Evolutionary conservation across 768 basidiomycete species (phyloP).

Genomic region (Nevesoporus exiguus): DNA sequence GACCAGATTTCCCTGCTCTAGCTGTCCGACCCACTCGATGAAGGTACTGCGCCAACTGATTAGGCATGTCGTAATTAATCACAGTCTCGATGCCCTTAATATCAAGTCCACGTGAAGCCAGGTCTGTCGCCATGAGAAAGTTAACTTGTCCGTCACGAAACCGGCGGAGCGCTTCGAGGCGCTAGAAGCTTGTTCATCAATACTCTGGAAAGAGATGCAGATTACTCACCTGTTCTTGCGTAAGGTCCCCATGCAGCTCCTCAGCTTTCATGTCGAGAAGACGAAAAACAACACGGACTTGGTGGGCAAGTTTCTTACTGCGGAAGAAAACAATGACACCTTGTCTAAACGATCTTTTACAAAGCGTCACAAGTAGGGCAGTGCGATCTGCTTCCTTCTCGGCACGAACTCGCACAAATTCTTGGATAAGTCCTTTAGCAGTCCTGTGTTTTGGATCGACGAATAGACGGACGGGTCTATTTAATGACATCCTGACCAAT

Average conservation of each 20-base stretch:
- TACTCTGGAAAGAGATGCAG: not conserved
- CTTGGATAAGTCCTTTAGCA: constrained; percentile 83
- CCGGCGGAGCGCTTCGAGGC: constrained; percentile 77
- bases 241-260: constrained; percentile 92
- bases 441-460: constrained; percentile 91
- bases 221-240: constrained; percentile 82
- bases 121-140: constrained; percentile 93
- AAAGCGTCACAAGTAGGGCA: constrained; percentile 74
- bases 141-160: constrained; percentile 89
- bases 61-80: constrained; percentile 99
- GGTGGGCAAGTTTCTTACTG: constrained; percentile 96
- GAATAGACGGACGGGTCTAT: constrained; percentile 91
- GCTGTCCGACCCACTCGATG: constrained; percentile 98
- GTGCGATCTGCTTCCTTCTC: constrained; percentile 75
- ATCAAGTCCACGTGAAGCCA: constrained; percentile 93
- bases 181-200: constrained; percentile 42
- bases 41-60: constrained; percentile 87
- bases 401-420: constrained; percentile 89
- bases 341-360: constrained; percentile 82
- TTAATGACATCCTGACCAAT: constrained; percentile 86
- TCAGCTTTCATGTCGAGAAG: constrained; percentile 85
- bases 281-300: constrained; percentile 91
- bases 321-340: constrained; percentile 91
- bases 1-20: constrained; percentile 87
- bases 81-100: constrained; percentile 98